phyloP scores from a whole-genome alignment of 768 basidiomycete species.

The Guyanaporus albipodus region DNA sequence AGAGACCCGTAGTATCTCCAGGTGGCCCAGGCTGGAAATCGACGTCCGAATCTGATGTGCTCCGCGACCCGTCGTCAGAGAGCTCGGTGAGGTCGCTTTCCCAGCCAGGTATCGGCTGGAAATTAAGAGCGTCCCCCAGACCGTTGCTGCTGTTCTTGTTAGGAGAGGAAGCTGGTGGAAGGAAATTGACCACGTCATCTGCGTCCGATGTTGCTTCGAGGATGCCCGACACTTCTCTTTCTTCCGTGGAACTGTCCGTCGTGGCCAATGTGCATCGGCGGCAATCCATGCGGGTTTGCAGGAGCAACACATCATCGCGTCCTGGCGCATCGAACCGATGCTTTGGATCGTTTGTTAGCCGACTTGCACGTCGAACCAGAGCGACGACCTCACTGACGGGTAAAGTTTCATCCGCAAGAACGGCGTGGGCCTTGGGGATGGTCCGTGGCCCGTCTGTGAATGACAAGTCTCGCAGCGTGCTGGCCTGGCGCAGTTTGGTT shows the following conservation, averaged over 20 bases:
- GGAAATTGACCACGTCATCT: background rate
- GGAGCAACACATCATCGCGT: slow-evolving; percentile 14
- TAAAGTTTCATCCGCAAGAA: background rate
- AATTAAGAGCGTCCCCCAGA: background rate
- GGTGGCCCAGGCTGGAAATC: background rate
- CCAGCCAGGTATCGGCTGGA: slow-evolving; percentile 12
- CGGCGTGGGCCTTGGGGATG: slow-evolving; percentile 1
- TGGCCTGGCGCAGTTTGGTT: background rate
- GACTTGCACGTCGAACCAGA: background rate
- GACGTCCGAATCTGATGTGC: background rate
- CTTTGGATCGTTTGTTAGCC: slow-evolving; percentile 5
- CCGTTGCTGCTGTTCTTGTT: background rate
- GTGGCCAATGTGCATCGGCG: slow-evolving; percentile 8
- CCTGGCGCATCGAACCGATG: slow-evolving; percentile 12
- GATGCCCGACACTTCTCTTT: background rate
- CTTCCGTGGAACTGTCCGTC: background rate
- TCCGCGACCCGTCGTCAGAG: slow-evolving; percentile 8
- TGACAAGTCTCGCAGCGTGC: background rate
- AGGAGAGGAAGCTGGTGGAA: background rate
- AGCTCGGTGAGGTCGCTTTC: slow-evolving; percentile 26
- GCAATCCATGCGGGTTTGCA: slow-evolving; percentile 7
- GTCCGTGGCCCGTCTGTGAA: slow-evolving; percentile 1
- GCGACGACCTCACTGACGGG: slow-evolving; percentile 4
- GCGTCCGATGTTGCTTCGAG: background rate
- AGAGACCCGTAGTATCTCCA: background rate